phyloP scores from a whole-genome alignment of 352 stramenopile genomes.

The Phytophthora palmivora region DNA sequence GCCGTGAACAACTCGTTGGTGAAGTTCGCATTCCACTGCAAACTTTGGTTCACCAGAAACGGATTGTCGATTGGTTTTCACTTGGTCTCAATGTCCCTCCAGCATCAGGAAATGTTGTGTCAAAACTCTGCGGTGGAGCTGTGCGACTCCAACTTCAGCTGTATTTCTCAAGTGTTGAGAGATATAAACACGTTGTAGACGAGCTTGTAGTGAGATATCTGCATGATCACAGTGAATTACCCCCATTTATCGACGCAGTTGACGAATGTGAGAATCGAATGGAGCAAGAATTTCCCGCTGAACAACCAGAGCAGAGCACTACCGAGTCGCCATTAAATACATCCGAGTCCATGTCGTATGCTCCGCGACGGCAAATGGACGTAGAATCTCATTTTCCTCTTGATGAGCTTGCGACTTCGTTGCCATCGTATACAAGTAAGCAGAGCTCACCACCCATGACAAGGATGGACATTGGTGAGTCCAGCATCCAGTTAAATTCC shows the following conservation, averaged over 20 bases:
- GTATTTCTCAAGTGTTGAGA: constrained; percentile 65
- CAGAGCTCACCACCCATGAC: not conserved
- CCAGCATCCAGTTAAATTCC: constrained; percentile 5
- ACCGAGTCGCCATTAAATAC: constrained; percentile 11
- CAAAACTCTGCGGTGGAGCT: constrained; percentile 47
- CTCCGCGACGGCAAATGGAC: constrained; percentile 18
- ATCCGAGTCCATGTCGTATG: constrained; percentile 10
- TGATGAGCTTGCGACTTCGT: constrained; percentile 35
- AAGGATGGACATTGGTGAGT: not conserved
- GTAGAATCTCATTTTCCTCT: constrained; percentile 32
- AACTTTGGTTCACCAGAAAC: constrained; percentile 71
- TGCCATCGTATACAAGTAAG: constrained; percentile 19
- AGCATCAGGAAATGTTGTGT: constrained; percentile 16
- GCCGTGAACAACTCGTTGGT: constrained; percentile 70
- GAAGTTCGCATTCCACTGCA: constrained; percentile 71
- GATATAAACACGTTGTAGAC: constrained; percentile 64
- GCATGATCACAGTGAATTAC: constrained; percentile 59
- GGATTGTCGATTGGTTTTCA: constrained; percentile 64
- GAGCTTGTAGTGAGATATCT: constrained; percentile 66
- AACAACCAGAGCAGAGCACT: constrained; percentile 45
- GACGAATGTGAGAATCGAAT: constrained; percentile 24
- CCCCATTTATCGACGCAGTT: constrained; percentile 62
- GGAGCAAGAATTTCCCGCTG: constrained; percentile 13
- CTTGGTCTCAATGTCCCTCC: constrained; percentile 42
- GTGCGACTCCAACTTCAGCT: constrained; percentile 70